These are phyloP conservation scores for Glarea lozoyensis DNA, from an alignment of 495 filamentous ascomycete genomes.

Conservation along the genomic window DNA sequence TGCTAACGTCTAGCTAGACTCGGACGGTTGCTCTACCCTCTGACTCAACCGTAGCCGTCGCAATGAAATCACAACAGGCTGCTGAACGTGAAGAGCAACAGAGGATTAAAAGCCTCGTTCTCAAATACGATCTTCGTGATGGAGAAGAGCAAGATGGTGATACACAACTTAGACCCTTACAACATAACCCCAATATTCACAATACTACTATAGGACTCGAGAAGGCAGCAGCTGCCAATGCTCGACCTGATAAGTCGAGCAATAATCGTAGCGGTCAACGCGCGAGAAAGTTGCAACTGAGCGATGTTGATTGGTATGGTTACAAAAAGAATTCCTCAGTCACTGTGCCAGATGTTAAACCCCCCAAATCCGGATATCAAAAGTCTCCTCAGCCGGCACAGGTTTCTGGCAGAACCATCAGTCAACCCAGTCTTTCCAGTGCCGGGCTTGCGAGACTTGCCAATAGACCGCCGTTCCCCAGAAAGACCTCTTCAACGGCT, in stretches of 20 bases:
- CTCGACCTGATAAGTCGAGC: conserved; percentile 55
- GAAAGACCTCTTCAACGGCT: neutral
- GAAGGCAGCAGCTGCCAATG: conserved; percentile 26
- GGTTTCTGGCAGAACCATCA: no score
- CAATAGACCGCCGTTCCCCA: no score
- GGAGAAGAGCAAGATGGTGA: conserved; percentile 70
- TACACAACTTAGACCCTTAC: conserved; percentile 29
- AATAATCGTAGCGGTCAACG: conserved; percentile 72
- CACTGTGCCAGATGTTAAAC: no score
- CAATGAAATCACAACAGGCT: conserved; percentile 90
- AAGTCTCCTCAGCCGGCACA: no score
- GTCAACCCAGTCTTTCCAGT: no score
- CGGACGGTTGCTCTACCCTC: conserved; percentile 90
- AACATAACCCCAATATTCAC: conserved; percentile 36
- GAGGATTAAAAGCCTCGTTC: conserved; percentile 92
- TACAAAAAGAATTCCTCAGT: conserved; percentile 13
- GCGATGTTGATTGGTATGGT: conserved; percentile 92
- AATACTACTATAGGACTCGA: conserved; percentile 35
- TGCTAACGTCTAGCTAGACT: conserved; percentile 45
- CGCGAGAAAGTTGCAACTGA: conserved; percentile 84
- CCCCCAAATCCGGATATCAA: no score
- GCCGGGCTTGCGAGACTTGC: no score
- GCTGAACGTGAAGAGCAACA: conserved; percentile 94
- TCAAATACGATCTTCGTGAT: conserved; percentile 88
- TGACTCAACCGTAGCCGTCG: conserved; percentile 87